Conservation (phyloP, 1,284 basidiomycete species). For the Trichosporon ovoides region DNA sequence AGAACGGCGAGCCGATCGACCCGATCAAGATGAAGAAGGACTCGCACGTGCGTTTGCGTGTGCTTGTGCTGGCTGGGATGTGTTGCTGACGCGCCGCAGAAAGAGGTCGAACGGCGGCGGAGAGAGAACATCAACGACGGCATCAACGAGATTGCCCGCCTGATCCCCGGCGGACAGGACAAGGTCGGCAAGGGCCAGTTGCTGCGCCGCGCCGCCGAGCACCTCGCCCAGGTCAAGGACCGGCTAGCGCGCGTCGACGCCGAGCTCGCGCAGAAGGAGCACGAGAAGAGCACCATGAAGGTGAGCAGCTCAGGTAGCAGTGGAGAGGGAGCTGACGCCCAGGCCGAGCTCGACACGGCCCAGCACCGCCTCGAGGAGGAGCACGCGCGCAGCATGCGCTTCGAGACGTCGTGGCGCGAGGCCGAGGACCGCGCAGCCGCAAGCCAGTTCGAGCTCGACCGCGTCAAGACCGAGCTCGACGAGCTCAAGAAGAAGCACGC, state of each 20-base stretch:
- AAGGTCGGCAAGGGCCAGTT: constrained; percentile 40
- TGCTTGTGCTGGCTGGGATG: no score
- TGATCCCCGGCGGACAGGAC: constrained; percentile 67
- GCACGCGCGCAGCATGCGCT: constrained; percentile 28
- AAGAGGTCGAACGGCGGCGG: constrained; percentile 92
- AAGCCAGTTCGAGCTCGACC: constrained; percentile 39
- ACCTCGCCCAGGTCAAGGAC: constrained; percentile 27
- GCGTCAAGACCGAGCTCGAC: constrained; percentile 38
- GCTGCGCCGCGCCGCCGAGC: constrained; percentile 33
- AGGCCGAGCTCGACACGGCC: constrained; percentile 25
- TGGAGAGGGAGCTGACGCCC: neutral
- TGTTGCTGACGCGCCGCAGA: constrained; percentile 55
- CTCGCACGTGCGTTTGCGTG: constrained; percentile 42
- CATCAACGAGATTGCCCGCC: constrained; percentile 82
- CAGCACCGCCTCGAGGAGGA: constrained; percentile 30
- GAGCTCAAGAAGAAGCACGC: constrained; percentile 30
- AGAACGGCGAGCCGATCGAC: constrained; percentile 29
- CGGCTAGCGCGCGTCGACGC: constrained; percentile 22
- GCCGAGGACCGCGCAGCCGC: constrained; percentile 40
- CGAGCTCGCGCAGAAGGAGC: constrained; percentile 25
- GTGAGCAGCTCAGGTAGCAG: constrained; percentile 20
- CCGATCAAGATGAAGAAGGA: constrained; percentile 41
- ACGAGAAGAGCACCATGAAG: constrained; percentile 28
- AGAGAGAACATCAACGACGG: constrained; percentile 93
- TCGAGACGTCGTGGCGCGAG: constrained; percentile 40